phyloP scores from a whole-genome alignment of 495 filamentous ascomycete species.

The Penicillium paradoxum region DNA sequence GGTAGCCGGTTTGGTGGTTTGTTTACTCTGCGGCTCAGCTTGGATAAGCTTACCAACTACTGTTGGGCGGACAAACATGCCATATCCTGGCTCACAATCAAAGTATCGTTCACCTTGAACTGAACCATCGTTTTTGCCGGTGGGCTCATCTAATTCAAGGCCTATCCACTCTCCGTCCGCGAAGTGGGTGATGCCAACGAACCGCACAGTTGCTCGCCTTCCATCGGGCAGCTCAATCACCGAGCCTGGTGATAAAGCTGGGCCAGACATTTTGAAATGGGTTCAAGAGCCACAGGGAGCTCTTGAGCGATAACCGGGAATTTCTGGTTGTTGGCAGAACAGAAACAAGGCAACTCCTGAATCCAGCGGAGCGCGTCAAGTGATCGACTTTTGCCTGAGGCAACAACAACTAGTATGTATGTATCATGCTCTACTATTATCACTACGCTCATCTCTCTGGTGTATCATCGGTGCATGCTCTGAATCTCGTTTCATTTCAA shows the following conservation, averaged over 20 bases:
- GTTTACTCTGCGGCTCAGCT: slow-evolving; percentile 42
- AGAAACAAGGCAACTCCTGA: slow-evolving; percentile 14
- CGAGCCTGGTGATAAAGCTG: slow-evolving; percentile 43
- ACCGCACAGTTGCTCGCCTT: slow-evolving; percentile 71
- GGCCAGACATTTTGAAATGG: slow-evolving; percentile 31
- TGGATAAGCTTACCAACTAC: slow-evolving; percentile 56
- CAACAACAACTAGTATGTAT: neutral
- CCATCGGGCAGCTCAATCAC: slow-evolving; percentile 70
- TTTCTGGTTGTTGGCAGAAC: slow-evolving; percentile 15
- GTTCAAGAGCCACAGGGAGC: slow-evolving; percentile 14
- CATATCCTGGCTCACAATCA: slow-evolving; percentile 68
- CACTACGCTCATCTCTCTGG: too few relatives aligned
- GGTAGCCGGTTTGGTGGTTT: slow-evolving; percentile 24
- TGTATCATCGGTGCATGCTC: neutral
- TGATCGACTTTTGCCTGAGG: slow-evolving; percentile 19
- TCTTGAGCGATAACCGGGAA: slow-evolving; percentile 7
- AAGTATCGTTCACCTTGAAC: slow-evolving; percentile 91
- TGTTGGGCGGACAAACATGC: slow-evolving; percentile 80
- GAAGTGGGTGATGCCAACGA: slow-evolving; percentile 73
- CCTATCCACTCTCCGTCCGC: slow-evolving; percentile 83
- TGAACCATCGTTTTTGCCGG: slow-evolving; percentile 91
- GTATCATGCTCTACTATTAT: too few relatives aligned
- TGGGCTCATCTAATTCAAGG: slow-evolving; percentile 76
- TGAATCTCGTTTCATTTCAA: neutral
- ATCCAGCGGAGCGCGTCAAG: slow-evolving; percentile 16